Conservation (phyloP, 352 stramenopile species). For the Phytopythium helicoides region DNA sequence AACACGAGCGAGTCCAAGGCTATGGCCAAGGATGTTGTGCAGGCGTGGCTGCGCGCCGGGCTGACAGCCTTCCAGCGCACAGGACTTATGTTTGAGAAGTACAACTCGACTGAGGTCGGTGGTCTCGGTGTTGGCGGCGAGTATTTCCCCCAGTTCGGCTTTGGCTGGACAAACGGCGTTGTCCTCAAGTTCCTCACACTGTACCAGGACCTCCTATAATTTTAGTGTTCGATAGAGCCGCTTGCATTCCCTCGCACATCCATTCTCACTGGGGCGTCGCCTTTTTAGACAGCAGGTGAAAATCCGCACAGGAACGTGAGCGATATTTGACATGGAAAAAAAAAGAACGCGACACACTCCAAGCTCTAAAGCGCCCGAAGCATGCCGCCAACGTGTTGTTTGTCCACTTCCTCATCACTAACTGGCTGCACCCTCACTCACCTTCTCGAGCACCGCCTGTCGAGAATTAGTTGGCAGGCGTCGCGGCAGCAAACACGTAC, state of each 20-base stretch:
- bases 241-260: no score
- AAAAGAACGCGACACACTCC: no score
- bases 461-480: constrained; percentile 44
- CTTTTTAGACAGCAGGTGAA: no score
- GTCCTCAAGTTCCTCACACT: constrained; percentile 85
- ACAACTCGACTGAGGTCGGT: constrained; percentile 69
- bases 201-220: constrained; percentile 76
- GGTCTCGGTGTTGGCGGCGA: constrained; percentile 75
- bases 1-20: constrained; percentile 44
- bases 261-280: no score
- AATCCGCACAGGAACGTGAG: no score
- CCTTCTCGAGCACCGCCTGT: background rate
- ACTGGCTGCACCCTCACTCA: background rate
- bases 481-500: constrained; percentile 84
- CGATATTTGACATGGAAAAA: no score
- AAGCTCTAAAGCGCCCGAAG: no score
- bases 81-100: constrained; percentile 90
- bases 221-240: no score
- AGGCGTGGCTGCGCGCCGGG: constrained; percentile 65
- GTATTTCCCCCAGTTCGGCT: constrained; percentile 88
- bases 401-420: background rate
- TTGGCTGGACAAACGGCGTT: constrained; percentile 87
- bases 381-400: background rate
- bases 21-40: constrained; percentile 49
- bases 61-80: constrained; percentile 63